Evolutionary conservation across 306 rosid genomes (phyloP).

Genomic region (Ziziphus jujuba): DNA sequence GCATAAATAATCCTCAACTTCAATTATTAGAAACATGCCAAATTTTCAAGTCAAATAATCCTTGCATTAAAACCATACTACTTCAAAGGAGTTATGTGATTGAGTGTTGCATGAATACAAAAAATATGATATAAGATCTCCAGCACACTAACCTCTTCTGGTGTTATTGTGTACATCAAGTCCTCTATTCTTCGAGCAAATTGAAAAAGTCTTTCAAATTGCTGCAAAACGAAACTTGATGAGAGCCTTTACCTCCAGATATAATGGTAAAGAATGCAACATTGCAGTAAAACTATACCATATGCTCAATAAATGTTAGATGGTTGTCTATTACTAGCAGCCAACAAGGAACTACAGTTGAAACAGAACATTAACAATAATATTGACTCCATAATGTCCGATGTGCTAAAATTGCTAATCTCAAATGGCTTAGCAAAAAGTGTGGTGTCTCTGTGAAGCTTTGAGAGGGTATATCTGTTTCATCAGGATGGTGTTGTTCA

Average conservation of each 20-base stretch:
- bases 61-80: background rate
- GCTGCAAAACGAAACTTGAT: slow-evolving; percentile 47
- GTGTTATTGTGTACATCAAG: slow-evolving; percentile 63
- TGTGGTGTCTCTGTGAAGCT: background rate
- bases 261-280: background rate
- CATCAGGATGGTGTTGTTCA: background rate
- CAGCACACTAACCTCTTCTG: slow-evolving; percentile 81
- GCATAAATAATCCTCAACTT: too few relatives aligned
- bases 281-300: background rate
- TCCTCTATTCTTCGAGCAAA: slow-evolving; percentile 91
- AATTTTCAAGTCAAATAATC: background rate
- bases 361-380: background rate
- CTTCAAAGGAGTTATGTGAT: background rate
- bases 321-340: background rate
- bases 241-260: slow-evolving; percentile 2
- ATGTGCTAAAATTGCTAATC: background rate
- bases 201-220: slow-evolving; percentile 96
- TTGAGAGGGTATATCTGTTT: background rate
- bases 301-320: background rate
- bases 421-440: background rate
- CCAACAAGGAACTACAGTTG: background rate
- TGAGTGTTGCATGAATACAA: background rate
- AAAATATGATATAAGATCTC: background rate
- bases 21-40: too few relatives aligned
- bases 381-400: background rate